A percentile compares a stretch with the other conserved stretches of the same genome.
Conservation (phyloP, 2,329 filamentous ascomycete species). For the Biscogniauxia sp. region DNA sequence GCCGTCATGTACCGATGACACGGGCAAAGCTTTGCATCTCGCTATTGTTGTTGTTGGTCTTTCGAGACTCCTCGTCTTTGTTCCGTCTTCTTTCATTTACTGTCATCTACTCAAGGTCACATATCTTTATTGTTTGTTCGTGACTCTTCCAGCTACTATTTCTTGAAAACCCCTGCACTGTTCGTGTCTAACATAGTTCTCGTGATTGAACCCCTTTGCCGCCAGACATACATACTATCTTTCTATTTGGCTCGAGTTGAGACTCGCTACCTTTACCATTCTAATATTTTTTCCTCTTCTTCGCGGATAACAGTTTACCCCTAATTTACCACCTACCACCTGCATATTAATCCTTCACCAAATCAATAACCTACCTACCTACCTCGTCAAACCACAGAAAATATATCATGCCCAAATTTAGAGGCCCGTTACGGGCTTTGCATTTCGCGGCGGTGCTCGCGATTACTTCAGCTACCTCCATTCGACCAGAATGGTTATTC, state of each 20-base stretch:
- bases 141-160: slow-evolving; percentile 25
- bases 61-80: slow-evolving; percentile 14
- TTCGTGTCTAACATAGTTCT: slow-evolving; percentile 12
- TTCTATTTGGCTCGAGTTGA: slow-evolving; percentile 14
- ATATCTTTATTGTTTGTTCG: slow-evolving; percentile 27
- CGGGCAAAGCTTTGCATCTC: slow-evolving; percentile 11
- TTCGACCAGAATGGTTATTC: slow-evolving; percentile 39
- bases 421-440: slow-evolving; percentile 34
- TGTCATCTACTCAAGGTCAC: slow-evolving; percentile 15
- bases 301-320: slow-evolving; percentile 1
- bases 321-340: background rate
- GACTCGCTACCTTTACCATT: slow-evolving; percentile 9
- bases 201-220: slow-evolving; percentile 22
- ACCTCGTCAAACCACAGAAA: background rate
- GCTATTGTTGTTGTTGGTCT: slow-evolving; percentile 17
- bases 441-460: slow-evolving; percentile 37
- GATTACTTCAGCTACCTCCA: slow-evolving; percentile 36
- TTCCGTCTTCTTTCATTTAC: slow-evolving; percentile 16
- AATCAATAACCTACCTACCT: background rate
- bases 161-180: slow-evolving; percentile 16
- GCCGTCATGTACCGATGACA: slow-evolving; percentile 13
- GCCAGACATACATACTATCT: slow-evolving; percentile 19
- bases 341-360: background rate
- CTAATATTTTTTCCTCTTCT: background rate
- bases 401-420: slow-evolving; percentile 29